Evolutionary conservation across 129 eudicot species (phyloP).

Genomic region (Arctium lappa): DNA sequence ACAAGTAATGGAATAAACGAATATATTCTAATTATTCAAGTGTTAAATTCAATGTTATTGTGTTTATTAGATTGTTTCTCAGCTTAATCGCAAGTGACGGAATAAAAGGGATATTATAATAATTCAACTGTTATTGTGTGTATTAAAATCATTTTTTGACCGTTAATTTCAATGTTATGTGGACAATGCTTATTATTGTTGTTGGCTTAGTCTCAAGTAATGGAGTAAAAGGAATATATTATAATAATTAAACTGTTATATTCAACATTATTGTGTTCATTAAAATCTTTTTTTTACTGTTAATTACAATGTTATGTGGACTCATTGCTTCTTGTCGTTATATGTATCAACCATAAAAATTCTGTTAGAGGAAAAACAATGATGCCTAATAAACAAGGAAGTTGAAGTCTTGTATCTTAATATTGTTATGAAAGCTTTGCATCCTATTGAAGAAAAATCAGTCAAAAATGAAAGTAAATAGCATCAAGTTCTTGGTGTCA

Average conservation of each 20-base stretch:
- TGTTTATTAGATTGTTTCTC: background rate
- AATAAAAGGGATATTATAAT: background rate
- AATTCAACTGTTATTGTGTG: background rate
- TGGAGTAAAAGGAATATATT: background rate
- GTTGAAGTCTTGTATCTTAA: background rate
- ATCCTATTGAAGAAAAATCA: too few species aligned
- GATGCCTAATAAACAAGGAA: background rate
- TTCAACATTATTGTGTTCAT: background rate
- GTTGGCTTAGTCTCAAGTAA: background rate
- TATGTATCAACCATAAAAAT: background rate
- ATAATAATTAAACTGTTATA: background rate
- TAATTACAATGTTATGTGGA: constrained; percentile 18
- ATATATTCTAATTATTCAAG: background rate
- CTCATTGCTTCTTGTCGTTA: constrained; percentile 1
- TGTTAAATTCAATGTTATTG: background rate
- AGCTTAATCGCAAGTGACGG: background rate
- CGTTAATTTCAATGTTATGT: constrained; percentile 14
- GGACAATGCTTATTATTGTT: constrained; percentile 13
- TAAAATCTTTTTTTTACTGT: background rate
- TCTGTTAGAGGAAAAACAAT: constrained; percentile 3
- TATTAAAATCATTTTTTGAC: background rate
- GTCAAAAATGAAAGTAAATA: background rate
- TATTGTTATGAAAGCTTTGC: background rate
- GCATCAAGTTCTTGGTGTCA: background rate
- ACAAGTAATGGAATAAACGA: background rate